Evolutionary conservation across 2,329 filamentous ascomycete genomes (phyloP), one percentile per base, ranked within the genome.

Genomic region (Claviceps africana): DNA sequence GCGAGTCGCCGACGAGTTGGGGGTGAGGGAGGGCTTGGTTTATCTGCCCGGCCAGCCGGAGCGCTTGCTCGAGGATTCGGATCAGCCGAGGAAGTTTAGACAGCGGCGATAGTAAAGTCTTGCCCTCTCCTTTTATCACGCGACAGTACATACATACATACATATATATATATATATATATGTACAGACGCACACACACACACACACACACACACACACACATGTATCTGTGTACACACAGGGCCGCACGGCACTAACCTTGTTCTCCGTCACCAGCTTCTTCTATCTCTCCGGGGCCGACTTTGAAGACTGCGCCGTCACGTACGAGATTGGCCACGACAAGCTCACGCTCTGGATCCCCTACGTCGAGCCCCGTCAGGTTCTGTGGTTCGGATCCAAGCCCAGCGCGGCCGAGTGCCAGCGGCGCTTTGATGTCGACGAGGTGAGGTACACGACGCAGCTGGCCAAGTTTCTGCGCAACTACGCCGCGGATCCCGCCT

Each of bases 321-420:
- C 78, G 2, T 81, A 81, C 59, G 76, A 81, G 55, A 73, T 81
- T 48, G 67, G 63, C 22, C 68, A 69, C 11, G 84, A 90, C 63
- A 68, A 71, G 22, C 75, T 93, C 53, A 79, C 76, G 5, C 76
- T 91, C 30, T 93, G 85, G 77, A 81, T 91, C 47, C 85, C 86
- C 2, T 78, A 79, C 58, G 78, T 82, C 56, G 78, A 85, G 57
- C 78, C 77, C 15, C 72, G 71, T 17, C 72, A 76, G 58, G 71
- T 78, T 11, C 76, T 87, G 48, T 88, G 78, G 75, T 79, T 78
- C 60, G 84, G 84, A 17, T 72, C 71, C 35, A 78, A 75, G 22
- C 82, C 82, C 0, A 76, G 73, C 10, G 69, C 73, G 11, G 75
- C 82, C 15, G 79, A 86, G 53, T 83, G 83, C 53, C 70, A 78